Base-by-base conservation (phyloP, 2,329 filamentous ascomycete genomes). In the Biscogniauxia mediterranea region DNA sequence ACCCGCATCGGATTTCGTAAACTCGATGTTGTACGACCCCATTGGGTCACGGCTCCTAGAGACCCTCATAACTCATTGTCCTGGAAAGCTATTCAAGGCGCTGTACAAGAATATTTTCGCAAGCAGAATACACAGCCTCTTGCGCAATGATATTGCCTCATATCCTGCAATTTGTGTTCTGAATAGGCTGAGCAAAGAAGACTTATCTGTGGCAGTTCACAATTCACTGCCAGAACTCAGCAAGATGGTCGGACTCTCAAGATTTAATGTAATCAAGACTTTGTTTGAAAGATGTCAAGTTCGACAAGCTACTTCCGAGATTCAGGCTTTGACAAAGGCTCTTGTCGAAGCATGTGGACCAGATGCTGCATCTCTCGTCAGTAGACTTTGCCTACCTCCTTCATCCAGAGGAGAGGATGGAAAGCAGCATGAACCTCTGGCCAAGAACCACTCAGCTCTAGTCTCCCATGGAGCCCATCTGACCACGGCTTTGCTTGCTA, bases 1-100 rank as follows among this genome's bases (percentile, higher is more conserved):
- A 38, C 89, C 88, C 55, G 90, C 91, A 3, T 84, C 86, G 11
- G 81, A 84, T 17, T 97, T 98, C 72, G 84, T 98, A 73, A 93
- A 91, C 70, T 88, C 90, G 59, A 85, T 98, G 72, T 81, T 97
- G 25, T 98, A 97, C 75, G 93, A 98, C 71, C 83, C 90, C 1
- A 89, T 98, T 56, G 95, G 95, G 17, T 97, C 94, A 3, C 89
- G 94, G 52, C 82, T 99, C 1, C 82, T 98, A 21, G 95, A 99
- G 78, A 92, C 89, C 0, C 89, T 99, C 64, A 85, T 97, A 65
- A 85, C 88, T 25, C 84, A 90, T 71, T 87, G 89, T 17, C 93
- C 95, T 0, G 93, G 91, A 52, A 97, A 95, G 76, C 78, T 93
- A 38, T 99, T 98, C 85, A 97, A 97, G 76, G 85, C 87, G 15